A percentile compares a stretch with the other conserved stretches of the same genome.
Conservation (phyloP, 2,329 filamentous ascomycete genomes). For the Diaporthe aspalathi region DNA sequence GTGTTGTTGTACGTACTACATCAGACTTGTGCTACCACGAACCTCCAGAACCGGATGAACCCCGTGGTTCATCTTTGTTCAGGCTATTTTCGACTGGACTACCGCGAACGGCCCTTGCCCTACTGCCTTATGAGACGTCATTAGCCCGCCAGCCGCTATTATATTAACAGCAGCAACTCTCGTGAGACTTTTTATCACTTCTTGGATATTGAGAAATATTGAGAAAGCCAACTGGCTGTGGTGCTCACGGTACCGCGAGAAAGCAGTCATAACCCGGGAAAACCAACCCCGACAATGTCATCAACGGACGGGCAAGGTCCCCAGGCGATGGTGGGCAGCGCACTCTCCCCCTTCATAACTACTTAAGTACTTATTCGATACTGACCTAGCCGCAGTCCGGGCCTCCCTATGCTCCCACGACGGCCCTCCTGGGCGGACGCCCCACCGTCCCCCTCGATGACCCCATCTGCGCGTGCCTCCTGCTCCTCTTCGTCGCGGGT, state of each 20-base stretch:
- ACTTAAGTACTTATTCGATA: background rate
- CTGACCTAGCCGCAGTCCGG: conserved; percentile 39
- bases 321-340: conserved; percentile 24
- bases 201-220: background rate
- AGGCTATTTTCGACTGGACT: conserved; percentile 1
- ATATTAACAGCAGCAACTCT: background rate
- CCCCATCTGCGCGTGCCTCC: conserved; percentile 72
- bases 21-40: background rate
- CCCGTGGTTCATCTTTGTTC: conserved; percentile 1
- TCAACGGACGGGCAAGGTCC: background rate
- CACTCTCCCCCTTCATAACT: background rate
- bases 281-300: background rate
- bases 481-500: conserved; percentile 66
- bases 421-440: conserved; percentile 65
- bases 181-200: background rate
- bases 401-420: conserved; percentile 55
- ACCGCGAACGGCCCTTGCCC: conserved; percentile 23
- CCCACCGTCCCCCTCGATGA: conserved; percentile 71
- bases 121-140: background rate
- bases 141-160: background rate
- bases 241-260: background rate
- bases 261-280: background rate
- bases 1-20: conserved; percentile 1
- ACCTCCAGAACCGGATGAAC: background rate
- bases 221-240: background rate